phyloP scores from a whole-genome alignment of 305 asterid genomes.

The Solanum hybrid region DNA sequence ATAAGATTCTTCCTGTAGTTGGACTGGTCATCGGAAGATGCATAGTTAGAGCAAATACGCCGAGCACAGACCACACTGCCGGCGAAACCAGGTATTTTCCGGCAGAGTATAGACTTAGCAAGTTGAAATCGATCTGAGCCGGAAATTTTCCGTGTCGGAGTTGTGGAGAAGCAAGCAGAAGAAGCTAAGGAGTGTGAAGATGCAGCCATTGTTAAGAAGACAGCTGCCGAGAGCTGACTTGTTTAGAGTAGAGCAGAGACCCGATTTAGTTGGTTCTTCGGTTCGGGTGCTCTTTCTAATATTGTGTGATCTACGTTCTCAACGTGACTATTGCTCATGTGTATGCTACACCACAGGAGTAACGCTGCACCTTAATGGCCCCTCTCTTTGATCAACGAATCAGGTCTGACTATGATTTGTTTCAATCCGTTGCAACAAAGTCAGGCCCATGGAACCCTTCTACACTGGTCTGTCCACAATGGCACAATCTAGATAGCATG shows the following conservation, averaged over 20 bases:
- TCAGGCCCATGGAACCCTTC: not conserved
- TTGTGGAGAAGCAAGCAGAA: constrained; percentile 42
- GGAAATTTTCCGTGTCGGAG: constrained; percentile 18
- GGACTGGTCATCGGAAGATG: constrained; percentile 11
- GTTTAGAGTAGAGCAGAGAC: not conserved
- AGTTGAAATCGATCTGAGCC: constrained; percentile 13
- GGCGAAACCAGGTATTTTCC: constrained; percentile 13
- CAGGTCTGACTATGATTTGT: not conserved
- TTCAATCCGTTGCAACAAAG: not conserved
- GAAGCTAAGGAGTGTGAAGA: constrained; percentile 25
- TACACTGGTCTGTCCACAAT: not conserved
- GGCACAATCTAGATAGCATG: not conserved
- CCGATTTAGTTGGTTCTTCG: not conserved
- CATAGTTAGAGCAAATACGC: constrained; percentile 15
- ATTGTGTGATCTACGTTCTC: not conserved
- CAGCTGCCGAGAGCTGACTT: not conserved
- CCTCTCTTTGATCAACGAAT: not conserved
- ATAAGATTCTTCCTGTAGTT: constrained; percentile 44
- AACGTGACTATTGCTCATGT: not conserved
- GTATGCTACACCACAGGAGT: not conserved
- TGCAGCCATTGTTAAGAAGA: constrained; percentile 53
- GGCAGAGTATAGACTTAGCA: constrained; percentile 15
- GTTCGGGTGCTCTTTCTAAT: not conserved
- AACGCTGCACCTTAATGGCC: not conserved
- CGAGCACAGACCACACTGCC: constrained; percentile 24